Percentiles rank a stretch among this genome's conserved stretches.
phyloP scores from a whole-genome alignment of 345 rosid species.

The Eucalyptus camaldulensis region DNA sequence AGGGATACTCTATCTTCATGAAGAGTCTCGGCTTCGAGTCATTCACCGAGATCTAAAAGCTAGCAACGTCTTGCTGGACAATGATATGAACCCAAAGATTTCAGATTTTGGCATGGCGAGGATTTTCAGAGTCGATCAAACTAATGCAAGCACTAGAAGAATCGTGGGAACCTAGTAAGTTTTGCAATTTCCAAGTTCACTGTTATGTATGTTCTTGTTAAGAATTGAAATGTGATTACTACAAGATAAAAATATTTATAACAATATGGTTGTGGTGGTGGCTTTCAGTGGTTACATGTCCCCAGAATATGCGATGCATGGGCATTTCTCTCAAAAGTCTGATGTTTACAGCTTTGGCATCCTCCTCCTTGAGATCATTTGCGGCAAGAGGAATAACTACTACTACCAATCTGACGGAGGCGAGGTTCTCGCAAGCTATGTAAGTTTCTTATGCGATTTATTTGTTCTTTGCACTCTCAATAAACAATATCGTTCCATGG shows the following conservation, averaged over 20 bases:
- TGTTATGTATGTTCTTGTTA: neutral
- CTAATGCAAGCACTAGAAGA: neutral
- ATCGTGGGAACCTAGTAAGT: neutral
- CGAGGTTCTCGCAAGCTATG: neutral
- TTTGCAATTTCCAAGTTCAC: neutral
- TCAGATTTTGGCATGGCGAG: neutral
- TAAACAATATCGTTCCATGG: neutral
- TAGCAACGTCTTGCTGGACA: neutral
- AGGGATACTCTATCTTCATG: neutral
- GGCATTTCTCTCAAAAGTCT: conserved; percentile 16
- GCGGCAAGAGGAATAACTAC: conserved; percentile 18
- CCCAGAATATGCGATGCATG: conserved; percentile 17
- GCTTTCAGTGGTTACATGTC: conserved; percentile 29
- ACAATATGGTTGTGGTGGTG: too few species aligned
- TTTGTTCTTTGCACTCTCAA: neutral
- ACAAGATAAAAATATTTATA: too few species aligned
- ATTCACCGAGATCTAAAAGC: neutral
- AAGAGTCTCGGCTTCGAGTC: neutral
- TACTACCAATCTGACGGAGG: neutral
- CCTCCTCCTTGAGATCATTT: conserved; percentile 8
- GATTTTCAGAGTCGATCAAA: neutral
- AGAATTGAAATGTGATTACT: neutral
- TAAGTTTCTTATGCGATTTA: neutral
- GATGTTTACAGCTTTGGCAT: conserved; percentile 24
- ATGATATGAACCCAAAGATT: neutral